Evolutionary conservation across 495 filamentous ascomycete genomes (phyloP).

Genomic region (Astrothelium macrocarpum): DNA sequence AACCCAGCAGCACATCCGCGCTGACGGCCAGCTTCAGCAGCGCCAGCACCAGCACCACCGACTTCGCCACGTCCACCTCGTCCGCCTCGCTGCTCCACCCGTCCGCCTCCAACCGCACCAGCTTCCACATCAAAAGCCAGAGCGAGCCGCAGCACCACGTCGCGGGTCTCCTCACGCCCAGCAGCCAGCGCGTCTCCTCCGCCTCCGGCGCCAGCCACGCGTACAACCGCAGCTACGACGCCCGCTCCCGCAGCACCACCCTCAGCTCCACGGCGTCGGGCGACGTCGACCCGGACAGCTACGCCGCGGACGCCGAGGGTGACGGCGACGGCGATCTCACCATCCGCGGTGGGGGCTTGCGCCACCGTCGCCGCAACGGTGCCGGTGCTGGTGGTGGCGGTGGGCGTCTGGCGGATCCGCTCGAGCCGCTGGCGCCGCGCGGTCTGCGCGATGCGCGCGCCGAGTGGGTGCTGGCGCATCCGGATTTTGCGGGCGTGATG

Average conservation of each 20-base stretch:
- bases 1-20: no score
- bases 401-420: constrained; percentile 68
- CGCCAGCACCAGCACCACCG: neutral
- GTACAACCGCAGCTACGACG: constrained; percentile 92
- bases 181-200: neutral
- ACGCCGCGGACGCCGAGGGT: constrained; percentile 9
- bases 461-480: constrained; percentile 79
- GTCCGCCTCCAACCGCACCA: neutral
- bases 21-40: neutral
- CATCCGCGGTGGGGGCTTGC: constrained; percentile 80
- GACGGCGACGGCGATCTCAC: constrained; percentile 68
- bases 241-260: constrained; percentile 70
- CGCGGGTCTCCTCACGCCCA: constrained; percentile 2
- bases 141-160: constrained; percentile 6
- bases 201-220: constrained; percentile 37
- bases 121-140: constrained; percentile 7
- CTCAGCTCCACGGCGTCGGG: constrained; percentile 39
- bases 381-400: constrained; percentile 58
- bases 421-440: constrained; percentile 67
- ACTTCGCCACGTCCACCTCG: neutral
- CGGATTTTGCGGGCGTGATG: constrained; percentile 63
- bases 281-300: neutral
- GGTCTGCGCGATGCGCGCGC: constrained; percentile 49
- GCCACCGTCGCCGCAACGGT: constrained; percentile 59
- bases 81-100: neutral